Evolutionary conservation across 345 rosid genomes (phyloP), one percentile per base, ranked within the genome.

Genomic region (Conringia planisiliqua): DNA sequence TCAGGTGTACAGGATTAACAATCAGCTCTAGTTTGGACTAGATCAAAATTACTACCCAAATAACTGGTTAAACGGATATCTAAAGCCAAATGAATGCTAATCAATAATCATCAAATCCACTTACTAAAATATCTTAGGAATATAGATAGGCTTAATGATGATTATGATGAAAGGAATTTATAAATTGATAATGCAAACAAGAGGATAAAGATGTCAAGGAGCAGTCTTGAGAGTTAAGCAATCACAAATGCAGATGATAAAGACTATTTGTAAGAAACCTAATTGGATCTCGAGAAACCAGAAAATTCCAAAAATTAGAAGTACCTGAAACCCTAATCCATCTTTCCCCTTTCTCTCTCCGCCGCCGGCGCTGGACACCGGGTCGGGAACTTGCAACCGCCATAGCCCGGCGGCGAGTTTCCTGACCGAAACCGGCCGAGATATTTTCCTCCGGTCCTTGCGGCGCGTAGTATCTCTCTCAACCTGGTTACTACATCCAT

Each of bases 341-440:
- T 81, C 89, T 47, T 68, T 75, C 12, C 72, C 36, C 70, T 80
- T 80, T 29, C 84, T 76, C 67, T 74, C 86, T 22, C 71, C 72
- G 66, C 82, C 80, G 55, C 76, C 73, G 1, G 68, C 80, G 55
- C 76, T 75, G 1, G 68, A 58, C 55, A 48, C 81, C 10, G 77
- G 46, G 73, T 84, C 91, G 50, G 91, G 78, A 14, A 86, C 68
- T 83, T 88, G 97, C 81, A 95, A 59, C 83, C 97, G 62, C 99
- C 99, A 95, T 17, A 95, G 74, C 2, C 88, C 97, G 4, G 97
- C 93, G 4, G 92, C 97, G 13, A 95, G 88, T 84, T 86, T 95
- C 87, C 99, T 85, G 55, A 90, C 93, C 36, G 99, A 95, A 3
- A 86, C 88, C 0, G 71, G 70, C 3, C 60, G 62, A 0, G 75